A percentile compares a stretch with the other conserved stretches of the same genome.
Conservation (phyloP, 768 basidiomycete genomes). For the Termitomyces sp. region DNA sequence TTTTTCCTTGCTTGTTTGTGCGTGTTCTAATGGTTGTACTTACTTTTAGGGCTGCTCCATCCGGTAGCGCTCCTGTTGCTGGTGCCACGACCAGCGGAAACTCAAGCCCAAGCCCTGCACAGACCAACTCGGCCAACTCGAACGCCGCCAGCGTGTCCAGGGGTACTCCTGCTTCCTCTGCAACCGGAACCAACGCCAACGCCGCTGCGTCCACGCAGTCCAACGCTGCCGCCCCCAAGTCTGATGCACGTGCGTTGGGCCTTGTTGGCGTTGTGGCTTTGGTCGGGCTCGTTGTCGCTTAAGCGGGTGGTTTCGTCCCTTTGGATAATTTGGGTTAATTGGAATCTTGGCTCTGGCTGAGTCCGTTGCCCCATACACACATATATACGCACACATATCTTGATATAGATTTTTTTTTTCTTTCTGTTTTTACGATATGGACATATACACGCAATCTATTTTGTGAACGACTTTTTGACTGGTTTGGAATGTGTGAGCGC, state of each 20-base stretch:
- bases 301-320: no score
- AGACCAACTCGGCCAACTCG: conserved; percentile 6
- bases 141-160: conserved; percentile 17
- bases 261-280: conserved; percentile 47
- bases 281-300: conserved; percentile 45
- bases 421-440: neutral
- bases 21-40: neutral
- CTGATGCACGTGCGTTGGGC: conserved; percentile 29
- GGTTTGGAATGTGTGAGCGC: neutral
- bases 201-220: conserved; percentile 10
- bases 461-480: neutral
- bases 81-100: neutral
- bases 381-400: neutral
- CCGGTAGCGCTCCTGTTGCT: neutral
- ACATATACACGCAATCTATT: neutral
- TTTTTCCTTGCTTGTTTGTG: neutral
- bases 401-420: neutral
- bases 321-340: no score
- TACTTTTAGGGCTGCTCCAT: neutral
- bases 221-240: conserved; percentile 25
- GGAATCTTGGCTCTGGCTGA: no score
- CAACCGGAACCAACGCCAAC: conserved; percentile 3
- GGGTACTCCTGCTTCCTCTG: conserved; percentile 9
- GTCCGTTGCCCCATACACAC: no score
- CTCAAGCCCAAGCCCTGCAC: neutral